Evolutionary conservation across 2,329 filamentous ascomycete species (phyloP).

Genomic region (Onygena corvina): DNA sequence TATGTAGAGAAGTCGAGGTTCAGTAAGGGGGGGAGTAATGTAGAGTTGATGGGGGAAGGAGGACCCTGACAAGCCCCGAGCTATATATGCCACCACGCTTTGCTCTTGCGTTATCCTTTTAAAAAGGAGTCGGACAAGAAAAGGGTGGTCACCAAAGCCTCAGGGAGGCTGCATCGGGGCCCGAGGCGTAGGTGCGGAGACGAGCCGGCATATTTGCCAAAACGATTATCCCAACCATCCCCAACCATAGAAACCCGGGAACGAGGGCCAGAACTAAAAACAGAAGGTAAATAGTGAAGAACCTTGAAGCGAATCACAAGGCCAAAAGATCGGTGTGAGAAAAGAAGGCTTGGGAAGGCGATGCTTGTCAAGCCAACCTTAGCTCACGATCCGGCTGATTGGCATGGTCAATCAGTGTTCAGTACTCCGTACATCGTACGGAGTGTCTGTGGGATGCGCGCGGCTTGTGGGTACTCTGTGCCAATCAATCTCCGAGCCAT

Average conservation of each 20-base stretch:
- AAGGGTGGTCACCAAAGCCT: not conserved
- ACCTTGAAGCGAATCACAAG: constrained; percentile 5
- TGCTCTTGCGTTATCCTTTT: not conserved
- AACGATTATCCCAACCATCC: not conserved
- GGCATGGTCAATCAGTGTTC: not conserved
- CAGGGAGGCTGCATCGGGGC: not conserved
- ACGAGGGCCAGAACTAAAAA: constrained; percentile 1
- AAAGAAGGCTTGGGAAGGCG: not conserved
- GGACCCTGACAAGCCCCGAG: not conserved
- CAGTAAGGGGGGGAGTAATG: not conserved
- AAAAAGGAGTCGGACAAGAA: not conserved
- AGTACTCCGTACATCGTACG: not conserved
- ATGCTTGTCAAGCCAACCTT: constrained; percentile 4
- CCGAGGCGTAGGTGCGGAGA: not conserved
- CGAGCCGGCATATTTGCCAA: not conserved
- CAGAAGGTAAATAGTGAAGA: not conserved
- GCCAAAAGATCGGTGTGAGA: constrained; percentile 1
- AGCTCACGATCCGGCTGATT: constrained; percentile 4
- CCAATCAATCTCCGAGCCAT: not conserved
- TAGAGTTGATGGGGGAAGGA: not conserved
- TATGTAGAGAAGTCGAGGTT: not conserved
- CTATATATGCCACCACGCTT: constrained; percentile 2
- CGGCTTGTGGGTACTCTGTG: constrained; percentile 1
- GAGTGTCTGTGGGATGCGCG: constrained; percentile 2
- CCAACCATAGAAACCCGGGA: not conserved